Evolutionary conservation across 345 rosid species (phyloP), one percentile per base, ranked within the genome.

Genomic region (Sisymbrium altissimum): DNA sequence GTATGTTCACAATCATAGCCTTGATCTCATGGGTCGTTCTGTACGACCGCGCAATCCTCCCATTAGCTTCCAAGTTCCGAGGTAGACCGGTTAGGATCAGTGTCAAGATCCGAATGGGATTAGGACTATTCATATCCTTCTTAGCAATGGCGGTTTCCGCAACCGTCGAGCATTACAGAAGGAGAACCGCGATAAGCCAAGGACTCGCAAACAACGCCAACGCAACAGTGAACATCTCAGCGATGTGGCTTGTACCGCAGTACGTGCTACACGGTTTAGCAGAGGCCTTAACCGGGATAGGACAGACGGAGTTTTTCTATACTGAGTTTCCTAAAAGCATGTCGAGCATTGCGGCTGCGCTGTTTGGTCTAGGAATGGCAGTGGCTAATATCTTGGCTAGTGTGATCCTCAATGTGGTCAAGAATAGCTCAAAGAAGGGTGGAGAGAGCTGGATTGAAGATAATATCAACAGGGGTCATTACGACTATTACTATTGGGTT

Each of bases 271-370:
- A 73, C 14, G 98, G 97, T 25, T 58, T 93, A 2, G 89, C 96
- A 0, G 96, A 90, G 79, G 96, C 95, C n/a, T 83, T 93, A 30
- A 80, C 74, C 8, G 89, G 83, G 6, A 87, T 93, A 38, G 96
- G 87, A 32, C 96, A 87, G 67, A 88, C 88, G 0, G 96, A 90
- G 78, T 90, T 90, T 73, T 93, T 76, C 81, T 90, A 93, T 32
- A 73, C 85, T 0, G 95, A 93, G 84, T 79, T 93, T 68, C 98
- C 98, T 0, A 87, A 86, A 74, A 81, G 83, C 63, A 90, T 93
- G 96, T 86, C 96, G 2, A 88, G 89, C 38, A 83, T 93, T 0
- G 96, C 96, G 2, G 77, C 91, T 23, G 68, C 85, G 4, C 43
- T 93, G 40, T 85, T 81, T 12, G 87, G 89, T 56, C 70, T 90